Evolutionary conservation across 73 alveolate genomes (phyloP).

Genomic region (Tetrahymena elliotti): DNA sequence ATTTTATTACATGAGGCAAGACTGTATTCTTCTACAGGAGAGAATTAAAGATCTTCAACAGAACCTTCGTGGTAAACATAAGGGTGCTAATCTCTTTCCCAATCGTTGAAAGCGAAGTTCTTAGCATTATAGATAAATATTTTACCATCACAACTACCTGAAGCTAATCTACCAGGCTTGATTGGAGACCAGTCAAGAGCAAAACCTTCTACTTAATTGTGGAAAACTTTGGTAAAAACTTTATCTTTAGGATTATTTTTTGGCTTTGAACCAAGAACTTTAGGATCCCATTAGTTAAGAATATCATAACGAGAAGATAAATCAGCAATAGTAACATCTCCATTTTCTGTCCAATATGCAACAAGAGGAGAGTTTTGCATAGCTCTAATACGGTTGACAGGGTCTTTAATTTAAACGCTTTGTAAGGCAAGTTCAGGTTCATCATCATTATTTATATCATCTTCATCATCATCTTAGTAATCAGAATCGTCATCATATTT

Average conservation of each 20-base stretch:
- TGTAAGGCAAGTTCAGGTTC: constrained; percentile 60
- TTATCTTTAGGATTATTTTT: background rate
- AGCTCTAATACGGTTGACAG: constrained; percentile 67
- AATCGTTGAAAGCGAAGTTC: constrained; percentile 53
- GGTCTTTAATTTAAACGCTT: constrained; percentile 48
- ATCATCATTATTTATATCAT: constrained; percentile 55
- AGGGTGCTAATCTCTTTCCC: constrained; percentile 35
- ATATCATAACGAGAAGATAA: constrained; percentile 48
- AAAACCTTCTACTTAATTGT: constrained; percentile 53
- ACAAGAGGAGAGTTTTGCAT: constrained; percentile 65
- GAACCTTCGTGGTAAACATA: constrained; percentile 51
- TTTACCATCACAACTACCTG: constrained; percentile 65
- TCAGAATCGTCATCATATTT: constrained; percentile 72
- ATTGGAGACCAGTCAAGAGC: constrained; percentile 74
- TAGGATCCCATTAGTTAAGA: constrained; percentile 4
- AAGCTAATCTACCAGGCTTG: constrained; percentile 53
- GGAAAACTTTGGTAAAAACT: background rate
- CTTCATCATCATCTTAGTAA: constrained; percentile 26
- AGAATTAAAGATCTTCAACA: constrained; percentile 72
- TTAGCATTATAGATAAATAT: constrained; percentile 46
- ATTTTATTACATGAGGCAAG: constrained; percentile 48
- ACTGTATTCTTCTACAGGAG: constrained; percentile 68
- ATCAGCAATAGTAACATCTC: constrained; percentile 63
- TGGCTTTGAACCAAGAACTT: background rate
- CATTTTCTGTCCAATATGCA: constrained; percentile 68